Conservation (phyloP, 441 rosid genomes). For the Syzygium syzygioides region DNA sequence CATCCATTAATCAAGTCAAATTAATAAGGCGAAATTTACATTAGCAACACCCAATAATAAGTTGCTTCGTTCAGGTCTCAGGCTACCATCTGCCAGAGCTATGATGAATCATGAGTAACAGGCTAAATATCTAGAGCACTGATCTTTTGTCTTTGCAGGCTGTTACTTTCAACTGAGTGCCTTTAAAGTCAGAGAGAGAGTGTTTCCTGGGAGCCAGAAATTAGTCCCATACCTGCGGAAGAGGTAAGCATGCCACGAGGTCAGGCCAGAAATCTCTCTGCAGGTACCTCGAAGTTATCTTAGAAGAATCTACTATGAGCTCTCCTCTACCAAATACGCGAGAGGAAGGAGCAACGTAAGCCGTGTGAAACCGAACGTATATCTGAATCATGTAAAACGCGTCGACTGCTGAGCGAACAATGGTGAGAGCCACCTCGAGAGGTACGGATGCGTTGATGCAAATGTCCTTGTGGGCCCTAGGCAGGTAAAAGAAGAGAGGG, state of each 20-base stretch:
- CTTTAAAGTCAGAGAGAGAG: not conserved
- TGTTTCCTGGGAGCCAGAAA: not conserved
- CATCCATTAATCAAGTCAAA: not conserved
- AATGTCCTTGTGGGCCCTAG: constrained; percentile 15
- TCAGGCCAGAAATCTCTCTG: constrained; percentile 39
- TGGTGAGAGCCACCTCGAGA: constrained; percentile 30
- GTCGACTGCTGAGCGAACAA: constrained; percentile 35
- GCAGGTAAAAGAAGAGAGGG: constrained; percentile 50
- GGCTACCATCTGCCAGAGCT: not conserved
- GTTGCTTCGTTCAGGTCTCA: not conserved
- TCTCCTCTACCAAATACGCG: constrained; percentile 70
- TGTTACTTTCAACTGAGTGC: not conserved
- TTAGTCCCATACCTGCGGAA: constrained; percentile 44
- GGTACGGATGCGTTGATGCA: constrained; percentile 30
- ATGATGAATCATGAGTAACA: not conserved
- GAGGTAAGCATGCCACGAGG: constrained; percentile 39
- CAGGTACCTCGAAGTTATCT: constrained; percentile 47
- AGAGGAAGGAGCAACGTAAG: constrained; percentile 58
- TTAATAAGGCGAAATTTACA: not conserved
- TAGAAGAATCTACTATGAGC: constrained; percentile 38
- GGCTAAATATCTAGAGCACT: not conserved
- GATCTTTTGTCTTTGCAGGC: not conserved
- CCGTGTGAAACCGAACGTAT: constrained; percentile 40
- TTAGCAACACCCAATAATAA: not conserved
- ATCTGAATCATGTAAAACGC: constrained; percentile 38